phyloP scores from a whole-genome alignment of 805 yeast species.

The Torulaspora franciscae region DNA sequence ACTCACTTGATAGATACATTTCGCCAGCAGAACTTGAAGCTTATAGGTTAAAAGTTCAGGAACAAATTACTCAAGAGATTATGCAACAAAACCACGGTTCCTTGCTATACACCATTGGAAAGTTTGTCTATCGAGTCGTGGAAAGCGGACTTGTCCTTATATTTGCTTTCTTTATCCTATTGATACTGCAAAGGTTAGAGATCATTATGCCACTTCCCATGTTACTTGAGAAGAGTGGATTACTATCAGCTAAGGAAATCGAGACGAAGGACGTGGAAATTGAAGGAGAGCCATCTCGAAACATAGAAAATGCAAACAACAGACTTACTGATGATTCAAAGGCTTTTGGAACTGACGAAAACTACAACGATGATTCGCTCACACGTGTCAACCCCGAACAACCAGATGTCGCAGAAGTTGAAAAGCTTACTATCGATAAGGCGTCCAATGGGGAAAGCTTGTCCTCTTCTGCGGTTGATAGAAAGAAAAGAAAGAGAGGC shows the following conservation, averaged over 20 bases:
- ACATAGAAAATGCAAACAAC: neutral
- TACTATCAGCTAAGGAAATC: conserved; percentile 28
- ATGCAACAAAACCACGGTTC: conserved; percentile 15
- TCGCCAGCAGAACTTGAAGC: conserved; percentile 28
- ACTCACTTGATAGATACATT: conserved; percentile 23
- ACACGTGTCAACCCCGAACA: neutral
- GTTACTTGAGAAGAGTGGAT: conserved; percentile 34
- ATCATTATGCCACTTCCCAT: conserved; percentile 34
- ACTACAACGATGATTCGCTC: conserved; percentile 9
- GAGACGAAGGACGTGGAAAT: conserved; percentile 8
- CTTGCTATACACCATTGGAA: conserved; percentile 22
- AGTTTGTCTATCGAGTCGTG: conserved; percentile 33
- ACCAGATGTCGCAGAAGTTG: neutral
- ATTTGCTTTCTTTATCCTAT: conserved; percentile 30
- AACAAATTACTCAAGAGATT: conserved; percentile 26
- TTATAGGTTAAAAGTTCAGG: conserved; percentile 25
- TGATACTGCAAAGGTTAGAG: conserved; percentile 29
- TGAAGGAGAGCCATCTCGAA: conserved; percentile 3
- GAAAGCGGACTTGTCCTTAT: conserved; percentile 41
- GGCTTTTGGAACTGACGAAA: conserved; percentile 1
- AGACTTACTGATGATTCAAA: neutral
- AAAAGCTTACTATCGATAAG: neutral
- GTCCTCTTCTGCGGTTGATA: conserved; percentile 17
- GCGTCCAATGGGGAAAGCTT: neutral
- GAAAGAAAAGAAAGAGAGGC: conserved; percentile 71